Percentiles rank a stretch among this genome's conserved stretches.
phyloP scores from a whole-genome alignment of 345 rosid species.

The Gossypioides kirkii region DNA sequence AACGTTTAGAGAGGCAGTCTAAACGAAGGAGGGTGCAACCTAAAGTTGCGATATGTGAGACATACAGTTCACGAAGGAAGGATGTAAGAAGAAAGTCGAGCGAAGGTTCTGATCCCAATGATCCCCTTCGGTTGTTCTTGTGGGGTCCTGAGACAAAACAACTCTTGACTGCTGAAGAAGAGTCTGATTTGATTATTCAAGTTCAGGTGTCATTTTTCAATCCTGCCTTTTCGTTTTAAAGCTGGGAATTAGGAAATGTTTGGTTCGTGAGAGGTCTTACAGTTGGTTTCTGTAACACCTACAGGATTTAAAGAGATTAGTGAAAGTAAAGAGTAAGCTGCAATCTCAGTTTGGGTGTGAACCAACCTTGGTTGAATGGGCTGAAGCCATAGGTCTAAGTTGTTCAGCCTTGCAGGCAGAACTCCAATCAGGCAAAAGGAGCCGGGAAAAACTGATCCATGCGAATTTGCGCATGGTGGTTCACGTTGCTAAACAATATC shows the following conservation, averaged over 20 bases:
- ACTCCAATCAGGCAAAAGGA: slow-evolving; percentile 53
- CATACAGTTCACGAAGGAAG: slow-evolving; percentile 30
- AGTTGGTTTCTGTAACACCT: slow-evolving; percentile 16
- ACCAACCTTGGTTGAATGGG: slow-evolving; percentile 79
- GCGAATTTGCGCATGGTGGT: slow-evolving; percentile 83
- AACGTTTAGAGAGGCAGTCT: slow-evolving; percentile 54
- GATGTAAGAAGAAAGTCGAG: slow-evolving; percentile 36
- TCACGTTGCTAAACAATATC: slow-evolving; percentile 77
- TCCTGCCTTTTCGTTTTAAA: neutral
- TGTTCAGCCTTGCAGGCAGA: slow-evolving; percentile 50
- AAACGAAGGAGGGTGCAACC: slow-evolving; percentile 42
- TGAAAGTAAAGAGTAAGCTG: slow-evolving; percentile 59
- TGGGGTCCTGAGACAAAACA: slow-evolving; percentile 75
- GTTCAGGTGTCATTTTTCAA: slow-evolving; percentile 51
- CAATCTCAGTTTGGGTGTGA: slow-evolving; percentile 67
- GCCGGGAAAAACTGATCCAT: slow-evolving; percentile 62
- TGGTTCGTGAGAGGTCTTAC: slow-evolving; percentile 12
- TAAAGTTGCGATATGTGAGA: slow-evolving; percentile 33
- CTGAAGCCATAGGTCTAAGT: slow-evolving; percentile 60
- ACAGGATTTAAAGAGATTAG: slow-evolving; percentile 59
- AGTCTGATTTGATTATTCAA: slow-evolving; percentile 56
- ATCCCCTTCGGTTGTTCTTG: slow-evolving; percentile 70
- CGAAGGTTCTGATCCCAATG: slow-evolving; percentile 48
- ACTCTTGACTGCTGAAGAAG: slow-evolving; percentile 71
- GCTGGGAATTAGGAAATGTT: neutral